A percentile compares a stretch with the other conserved stretches of the same genome.
These are phyloP conservation scores for Fusarium sacchari DNA, from an alignment of 2,329 filamentous ascomycete genomes.

Conservation along the genomic window DNA sequence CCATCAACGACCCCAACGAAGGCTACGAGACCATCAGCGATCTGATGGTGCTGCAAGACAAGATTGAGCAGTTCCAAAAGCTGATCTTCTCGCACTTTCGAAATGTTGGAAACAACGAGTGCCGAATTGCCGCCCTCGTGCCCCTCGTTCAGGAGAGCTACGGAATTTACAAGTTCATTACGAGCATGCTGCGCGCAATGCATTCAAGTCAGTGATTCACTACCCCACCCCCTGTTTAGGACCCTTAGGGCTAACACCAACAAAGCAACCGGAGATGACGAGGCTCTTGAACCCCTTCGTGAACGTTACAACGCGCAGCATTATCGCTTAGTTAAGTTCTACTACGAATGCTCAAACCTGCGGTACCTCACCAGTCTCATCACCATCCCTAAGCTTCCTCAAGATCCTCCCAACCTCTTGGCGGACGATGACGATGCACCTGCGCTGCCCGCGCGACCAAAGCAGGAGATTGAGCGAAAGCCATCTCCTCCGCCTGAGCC, in stretches of 20 bases:
- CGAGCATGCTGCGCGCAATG: slow-evolving; percentile 98
- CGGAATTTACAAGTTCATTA: slow-evolving; percentile 99
- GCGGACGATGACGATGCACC: slow-evolving; percentile 86
- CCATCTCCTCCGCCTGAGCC: slow-evolving; percentile 76
- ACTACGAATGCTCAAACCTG: slow-evolving; percentile 98
- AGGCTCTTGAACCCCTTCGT: slow-evolving; percentile 88
- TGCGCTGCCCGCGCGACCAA: slow-evolving; percentile 82
- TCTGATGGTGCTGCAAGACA: slow-evolving; percentile 95
- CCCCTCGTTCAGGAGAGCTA: slow-evolving; percentile 97
- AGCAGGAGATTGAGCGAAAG: slow-evolving; percentile 74
- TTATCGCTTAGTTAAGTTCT: slow-evolving; percentile 95
- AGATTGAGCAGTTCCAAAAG: slow-evolving; percentile 99
- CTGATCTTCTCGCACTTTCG: slow-evolving; percentile 98
- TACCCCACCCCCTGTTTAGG: not conserved
- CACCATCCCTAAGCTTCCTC: slow-evolving; percentile 92
- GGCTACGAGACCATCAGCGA: slow-evolving; percentile 97
- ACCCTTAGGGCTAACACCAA: slow-evolving; percentile 32
- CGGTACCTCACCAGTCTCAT: slow-evolving; percentile 96
- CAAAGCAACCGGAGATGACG: slow-evolving; percentile 87
- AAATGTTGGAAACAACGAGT: slow-evolving; percentile 92
- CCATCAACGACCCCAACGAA: slow-evolving; percentile 98
- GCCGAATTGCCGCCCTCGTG: slow-evolving; percentile 91
- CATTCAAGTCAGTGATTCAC: slow-evolving; percentile 76
- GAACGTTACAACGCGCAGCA: slow-evolving; percentile 94
- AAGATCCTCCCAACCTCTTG: slow-evolving; percentile 90